Percentiles rank a stretch among this genome's conserved stretches.
These are phyloP conservation scores for Exsudoporus frostii DNA, from an alignment of 768 basidiomycete species.

Conservation along the genomic window DNA sequence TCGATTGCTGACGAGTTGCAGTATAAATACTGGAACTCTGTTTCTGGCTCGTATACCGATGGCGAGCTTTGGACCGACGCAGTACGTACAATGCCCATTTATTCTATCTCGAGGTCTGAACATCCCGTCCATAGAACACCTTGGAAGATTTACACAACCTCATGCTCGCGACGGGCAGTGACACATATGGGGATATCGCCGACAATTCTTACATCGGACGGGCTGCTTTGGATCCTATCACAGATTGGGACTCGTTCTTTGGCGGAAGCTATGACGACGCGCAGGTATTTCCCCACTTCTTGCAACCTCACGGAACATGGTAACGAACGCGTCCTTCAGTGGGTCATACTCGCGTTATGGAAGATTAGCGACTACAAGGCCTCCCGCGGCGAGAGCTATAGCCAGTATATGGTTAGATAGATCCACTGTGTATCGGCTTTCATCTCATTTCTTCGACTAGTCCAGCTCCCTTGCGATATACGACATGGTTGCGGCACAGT, in stretches of 20 bases:
- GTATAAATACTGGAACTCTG: conserved; percentile 39
- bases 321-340: conserved; percentile 32
- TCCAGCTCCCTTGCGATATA: conserved; percentile 47
- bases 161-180: conserved; percentile 47
- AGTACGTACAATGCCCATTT: conserved; percentile 29
- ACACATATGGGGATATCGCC: conserved; percentile 39
- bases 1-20: conserved; percentile 26
- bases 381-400: conserved; percentile 32
- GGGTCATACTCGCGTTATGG: conserved; percentile 56
- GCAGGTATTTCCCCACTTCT: conserved; percentile 33
- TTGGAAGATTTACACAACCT: conserved; percentile 57
- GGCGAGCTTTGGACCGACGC: conserved; percentile 58
- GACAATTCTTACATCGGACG: conserved; percentile 45
- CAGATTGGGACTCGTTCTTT: conserved; percentile 44
- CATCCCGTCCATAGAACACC: conserved; percentile 40
- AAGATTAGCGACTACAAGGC: conserved; percentile 55
- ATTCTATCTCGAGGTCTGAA: neutral
- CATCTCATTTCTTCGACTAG: conserved; percentile 31
- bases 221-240: conserved; percentile 37
- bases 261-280: conserved; percentile 54
- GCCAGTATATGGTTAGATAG: conserved; percentile 17
- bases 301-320: no score
- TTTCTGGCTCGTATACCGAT: conserved; percentile 42
- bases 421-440: conserved; percentile 25
- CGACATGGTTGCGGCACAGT: conserved; percentile 47